Percentiles rank a stretch among this genome's conserved stretches.
These are phyloP conservation scores for Acmispon strigosus DNA, from an alignment of 306 rosid genomes.

Conservation along the genomic window DNA sequence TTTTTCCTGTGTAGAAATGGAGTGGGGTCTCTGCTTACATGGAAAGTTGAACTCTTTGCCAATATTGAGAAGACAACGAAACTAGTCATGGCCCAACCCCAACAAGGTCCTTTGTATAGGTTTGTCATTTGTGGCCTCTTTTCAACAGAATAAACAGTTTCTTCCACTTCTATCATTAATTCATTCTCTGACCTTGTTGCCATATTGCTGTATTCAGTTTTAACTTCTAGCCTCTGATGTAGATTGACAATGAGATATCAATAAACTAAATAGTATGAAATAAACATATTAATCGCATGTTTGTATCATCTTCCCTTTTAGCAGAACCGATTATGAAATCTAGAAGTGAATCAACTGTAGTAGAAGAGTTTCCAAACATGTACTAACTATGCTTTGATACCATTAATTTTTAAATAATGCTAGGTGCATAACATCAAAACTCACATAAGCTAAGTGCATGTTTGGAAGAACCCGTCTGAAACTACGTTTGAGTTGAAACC, in stretches of 20 bases:
- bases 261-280: background rate
- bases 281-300: background rate
- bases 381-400: background rate
- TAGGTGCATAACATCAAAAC: background rate
- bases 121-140: slow-evolving; percentile 25
- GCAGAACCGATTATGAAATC: too few species aligned
- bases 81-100: slow-evolving; percentile 19
- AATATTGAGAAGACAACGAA: slow-evolving; percentile 16
- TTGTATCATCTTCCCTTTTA: too few species aligned
- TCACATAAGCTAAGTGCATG: background rate
- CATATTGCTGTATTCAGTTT: background rate
- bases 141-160: slow-evolving; percentile 29
- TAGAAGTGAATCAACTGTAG: too few species aligned
- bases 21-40: slow-evolving; percentile 33
- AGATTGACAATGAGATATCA: background rate
- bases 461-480: too few species aligned
- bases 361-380: background rate
- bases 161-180: slow-evolving; percentile 37
- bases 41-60: slow-evolving; percentile 24
- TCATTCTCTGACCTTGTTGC: slow-evolving; percentile 10
- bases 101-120: background rate
- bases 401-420: background rate
- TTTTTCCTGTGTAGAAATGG: background rate
- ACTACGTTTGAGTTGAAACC: too few species aligned
- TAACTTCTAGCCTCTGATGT: background rate